A percentile compares a stretch with the other conserved stretches of the same genome.
Conservation (phyloP, 1,284 basidiomycete genomes). For the Wallemia mellicola region DNA sequence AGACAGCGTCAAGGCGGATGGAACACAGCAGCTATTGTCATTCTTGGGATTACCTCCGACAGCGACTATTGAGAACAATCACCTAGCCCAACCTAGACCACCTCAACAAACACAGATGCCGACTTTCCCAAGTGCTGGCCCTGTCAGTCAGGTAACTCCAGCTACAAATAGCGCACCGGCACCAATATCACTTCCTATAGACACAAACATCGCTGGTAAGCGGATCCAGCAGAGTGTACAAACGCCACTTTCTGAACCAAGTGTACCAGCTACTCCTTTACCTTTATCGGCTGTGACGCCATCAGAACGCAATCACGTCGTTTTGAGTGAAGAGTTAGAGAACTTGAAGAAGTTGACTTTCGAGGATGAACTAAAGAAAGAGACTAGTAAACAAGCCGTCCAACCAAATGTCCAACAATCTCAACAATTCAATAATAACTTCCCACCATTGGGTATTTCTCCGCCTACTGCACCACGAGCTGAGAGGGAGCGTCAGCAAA, state of each 20-base stretch:
- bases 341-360: background rate
- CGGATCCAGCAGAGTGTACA: no score
- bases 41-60: background rate
- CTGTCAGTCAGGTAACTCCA: background rate
- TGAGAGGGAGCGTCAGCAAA: background rate
- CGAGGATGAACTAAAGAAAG: background rate
- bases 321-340: background rate
- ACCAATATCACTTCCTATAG: background rate
- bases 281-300: background rate
- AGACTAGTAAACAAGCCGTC: background rate
- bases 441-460: background rate
- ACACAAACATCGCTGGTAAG: background rate
- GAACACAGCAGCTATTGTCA: background rate
- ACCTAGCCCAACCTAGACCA: background rate
- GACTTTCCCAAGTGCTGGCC: background rate
- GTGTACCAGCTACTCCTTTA: background rate
- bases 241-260: background rate
- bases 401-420: background rate
- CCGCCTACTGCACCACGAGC: background rate
- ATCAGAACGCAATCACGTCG: background rate
- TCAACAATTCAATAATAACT: background rate
- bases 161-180: background rate
- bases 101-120: background rate
- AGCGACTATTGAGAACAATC: background rate
- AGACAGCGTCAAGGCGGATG: background rate